phyloP scores from a whole-genome alignment of 2,329 filamentous ascomycete genomes.

The Fusarium sp. region DNA sequence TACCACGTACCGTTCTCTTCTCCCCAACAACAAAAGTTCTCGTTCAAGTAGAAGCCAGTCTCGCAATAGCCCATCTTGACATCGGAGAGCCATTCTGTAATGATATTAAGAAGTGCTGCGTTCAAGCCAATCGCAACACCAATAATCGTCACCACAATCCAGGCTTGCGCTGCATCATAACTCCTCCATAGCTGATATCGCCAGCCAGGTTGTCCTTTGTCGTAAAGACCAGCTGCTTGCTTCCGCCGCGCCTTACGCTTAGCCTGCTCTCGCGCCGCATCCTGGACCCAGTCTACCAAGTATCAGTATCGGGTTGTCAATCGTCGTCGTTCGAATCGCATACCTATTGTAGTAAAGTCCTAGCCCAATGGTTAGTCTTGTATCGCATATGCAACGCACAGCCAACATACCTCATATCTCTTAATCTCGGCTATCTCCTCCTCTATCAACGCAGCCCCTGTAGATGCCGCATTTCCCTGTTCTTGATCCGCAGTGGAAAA shows the following conservation, averaged over 20 bases:
- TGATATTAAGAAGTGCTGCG: conserved; percentile 91
- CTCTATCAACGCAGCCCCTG: conserved; percentile 78
- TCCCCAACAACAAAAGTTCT: conserved; percentile 98
- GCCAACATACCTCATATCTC: conserved; percentile 79
- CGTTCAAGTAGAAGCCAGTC: conserved; percentile 96
- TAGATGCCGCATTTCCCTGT: conserved; percentile 61
- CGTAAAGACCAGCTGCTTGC: conserved; percentile 78
- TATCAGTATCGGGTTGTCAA: conserved; percentile 49
- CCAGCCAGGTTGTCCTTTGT: conserved; percentile 79
- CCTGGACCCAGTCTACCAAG: conserved; percentile 89
- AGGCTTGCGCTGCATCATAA: conserved; percentile 96
- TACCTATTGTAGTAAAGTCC: conserved; percentile 96
- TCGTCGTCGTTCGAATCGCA: conserved; percentile 36
- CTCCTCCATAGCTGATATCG: conserved; percentile 83
- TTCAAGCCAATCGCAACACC: conserved; percentile 93
- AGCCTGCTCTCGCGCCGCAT: conserved; percentile 90
- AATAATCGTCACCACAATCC: conserved; percentile 96
- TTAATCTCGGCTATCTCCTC: conserved; percentile 99
- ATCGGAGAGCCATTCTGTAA: conserved; percentile 96
- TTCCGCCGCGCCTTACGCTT: conserved; percentile 81
- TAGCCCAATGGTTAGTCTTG: conserved; percentile 41
- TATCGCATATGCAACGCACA: conserved; percentile 44
- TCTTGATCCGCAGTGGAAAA: conserved; percentile 74
- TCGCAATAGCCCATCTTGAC: conserved; percentile 96
- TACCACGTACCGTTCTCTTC: conserved; percentile 77